Base-by-base conservation (phyloP, 164 flowering plant genomes). In the Aristolochia californica region DNA sequence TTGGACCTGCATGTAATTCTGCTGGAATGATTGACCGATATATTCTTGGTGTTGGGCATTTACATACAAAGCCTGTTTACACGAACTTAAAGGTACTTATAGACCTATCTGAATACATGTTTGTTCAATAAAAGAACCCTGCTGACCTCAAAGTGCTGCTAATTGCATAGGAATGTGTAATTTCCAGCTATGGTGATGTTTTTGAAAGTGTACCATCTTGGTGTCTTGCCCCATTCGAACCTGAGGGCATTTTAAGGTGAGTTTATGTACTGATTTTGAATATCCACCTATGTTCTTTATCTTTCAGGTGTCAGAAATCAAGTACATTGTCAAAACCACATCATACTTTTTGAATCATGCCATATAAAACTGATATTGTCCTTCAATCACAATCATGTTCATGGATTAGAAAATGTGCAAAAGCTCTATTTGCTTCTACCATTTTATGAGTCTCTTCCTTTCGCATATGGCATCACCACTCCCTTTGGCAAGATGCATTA, bases 231-330 rank as follows among this genome's bases (percentile, higher is more conserved):
- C 84, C 94, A 58, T 85, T 76, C 74, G 94, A 85, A 52, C 94
- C 94, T 51, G 89, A 86, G 79, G 94, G 89, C 56, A 74, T 83
- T 66, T 69, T 83, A 68, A 81, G 94, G 94, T 86, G 64, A 66
- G 45, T 48, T 55, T 34, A 24, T 27, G 30, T 17, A 1, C 22
- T 17, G 18, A 47, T 1, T 4, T 17, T 47, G 18, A 20, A 34
- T 34, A 34, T 12, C 40, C 40, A 34, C 40, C 40, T 34, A 1
- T 8, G 10, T 4, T 34, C 40, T 34, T 12, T 34, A 2, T 2
- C 40, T 34, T 34, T 34, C 40, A 34, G 40, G 40, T 2, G 10
- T 3, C 40, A 8, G 40, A 34, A 34, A 34, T 34, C 40, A 2
- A 34, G 40, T 34, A 34, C 10, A 34, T 12, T 34, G 10, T 7